A percentile compares a stretch with the other conserved stretches of the same genome.
phyloP scores from a whole-genome alignment of 1,284 basidiomycete species.

The Cryptococcus deneoformans region DNA sequence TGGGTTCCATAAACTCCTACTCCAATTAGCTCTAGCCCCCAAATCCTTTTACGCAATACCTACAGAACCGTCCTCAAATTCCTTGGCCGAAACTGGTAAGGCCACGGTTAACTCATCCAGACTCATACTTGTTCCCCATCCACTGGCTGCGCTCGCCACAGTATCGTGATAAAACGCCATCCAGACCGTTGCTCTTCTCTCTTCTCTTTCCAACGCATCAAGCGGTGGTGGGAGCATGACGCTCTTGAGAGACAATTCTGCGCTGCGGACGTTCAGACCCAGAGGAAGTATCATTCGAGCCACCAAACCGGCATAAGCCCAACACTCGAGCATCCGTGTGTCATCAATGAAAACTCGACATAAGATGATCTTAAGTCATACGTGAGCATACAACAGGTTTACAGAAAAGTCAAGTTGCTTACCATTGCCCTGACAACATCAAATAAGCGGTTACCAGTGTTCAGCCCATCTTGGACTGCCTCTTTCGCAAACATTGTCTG shows the following conservation, averaged over 20 bases:
- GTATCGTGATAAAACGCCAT: conserved; percentile 47
- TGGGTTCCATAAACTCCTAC: conserved; percentile 33
- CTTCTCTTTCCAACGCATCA: conserved; percentile 48
- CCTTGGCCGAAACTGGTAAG: conserved; percentile 36
- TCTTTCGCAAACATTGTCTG: conserved; percentile 43
- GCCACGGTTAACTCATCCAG: conserved; percentile 46
- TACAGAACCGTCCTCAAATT: conserved; percentile 21
- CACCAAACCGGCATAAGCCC: conserved; percentile 44
- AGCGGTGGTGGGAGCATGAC: conserved; percentile 43
- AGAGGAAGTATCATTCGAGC: conserved; percentile 46
- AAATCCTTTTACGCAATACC: no score
- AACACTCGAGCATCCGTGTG: conserved; percentile 49
- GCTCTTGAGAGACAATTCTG: conserved; percentile 41
- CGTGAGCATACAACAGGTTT: background rate
- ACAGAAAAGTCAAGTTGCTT: background rate
- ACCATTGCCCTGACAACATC: conserved; percentile 46
- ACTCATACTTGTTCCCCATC: conserved; percentile 45
- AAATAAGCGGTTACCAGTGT: conserved; percentile 44
- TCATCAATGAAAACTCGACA: conserved; percentile 46
- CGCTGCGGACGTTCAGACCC: conserved; percentile 44
- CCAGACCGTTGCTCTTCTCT: conserved; percentile 44
- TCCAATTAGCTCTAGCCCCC: no score
- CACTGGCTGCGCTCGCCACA: conserved; percentile 11
- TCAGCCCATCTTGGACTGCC: conserved; percentile 38
- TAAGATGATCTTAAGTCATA: conserved; percentile 32